Evolutionary conservation across 2,329 filamentous ascomycete species (phyloP), one percentile per base, ranked within the genome.

Genomic region (Aureobasidium namibiae): DNA sequence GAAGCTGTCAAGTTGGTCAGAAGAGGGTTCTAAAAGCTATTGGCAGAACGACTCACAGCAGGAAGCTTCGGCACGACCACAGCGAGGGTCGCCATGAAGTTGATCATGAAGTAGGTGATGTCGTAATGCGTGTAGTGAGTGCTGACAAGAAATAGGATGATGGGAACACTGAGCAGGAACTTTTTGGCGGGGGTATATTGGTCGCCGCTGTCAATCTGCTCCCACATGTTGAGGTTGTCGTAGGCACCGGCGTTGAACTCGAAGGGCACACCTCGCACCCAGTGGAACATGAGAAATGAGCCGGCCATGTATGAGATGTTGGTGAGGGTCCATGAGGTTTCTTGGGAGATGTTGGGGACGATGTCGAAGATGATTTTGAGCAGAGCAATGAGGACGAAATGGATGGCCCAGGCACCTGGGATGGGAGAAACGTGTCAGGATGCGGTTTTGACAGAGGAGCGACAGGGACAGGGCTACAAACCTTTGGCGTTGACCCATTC

Each of bases 191-290:
- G 94, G 0, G 94, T 99, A 78, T 97, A 99, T 74, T 99, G 94
- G 67, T 94, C 94, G 48, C 94, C 94, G 69, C 97, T 95, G 79
- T 99, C 94, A 73, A 99, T 99, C 78, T 99, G 94, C 79, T 99
- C 94, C 94, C 94, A 99, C 94, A 99, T 97, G 78, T 97, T 99
- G 70, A 99, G 82, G 75, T 99, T 97, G 80, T 99, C 94, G 75
- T 97, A 99, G 67, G 94, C 94, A 61, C 94, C 94, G 60, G 90
- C 88, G 72, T 99, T 99, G 82, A 99, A 99, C 75, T 99, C 94
- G 72, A 99, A 99, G 6, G 94, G 94, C 48, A 97, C 90, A 67
- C 94, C 94, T 71, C 92, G 90, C 67, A 99, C 94, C 81, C 90
- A 96, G 77, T 99, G 94, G 77, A 99, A 99, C 94, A 99, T 99